Conservation (phyloP, 306 rosid species). For the Cucurbita pepo region DNA sequence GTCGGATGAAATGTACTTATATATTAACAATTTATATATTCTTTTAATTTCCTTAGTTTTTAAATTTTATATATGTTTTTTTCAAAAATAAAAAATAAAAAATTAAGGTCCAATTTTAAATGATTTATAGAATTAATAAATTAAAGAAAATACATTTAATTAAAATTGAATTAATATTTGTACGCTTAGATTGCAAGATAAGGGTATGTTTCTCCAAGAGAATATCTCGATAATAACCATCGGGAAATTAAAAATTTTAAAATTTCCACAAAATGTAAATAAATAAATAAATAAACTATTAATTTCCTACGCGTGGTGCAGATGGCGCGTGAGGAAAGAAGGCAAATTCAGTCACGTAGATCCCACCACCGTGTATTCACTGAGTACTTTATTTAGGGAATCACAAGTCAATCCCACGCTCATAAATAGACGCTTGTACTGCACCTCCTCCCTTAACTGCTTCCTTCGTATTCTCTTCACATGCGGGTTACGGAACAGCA, state of each 20-base stretch:
- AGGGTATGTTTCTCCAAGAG: background rate
- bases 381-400: background rate
- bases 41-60: no score
- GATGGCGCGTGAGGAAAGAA: background rate
- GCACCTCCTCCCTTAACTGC: background rate
- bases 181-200: background rate
- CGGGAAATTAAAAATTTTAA: background rate
- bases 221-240: background rate
- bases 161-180: no score
- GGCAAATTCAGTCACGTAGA: background rate
- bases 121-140: no score
- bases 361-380: conserved; percentile 2
- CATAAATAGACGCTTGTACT: background rate
- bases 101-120: no score
- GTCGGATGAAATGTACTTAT: no score
- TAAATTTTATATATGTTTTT: no score
- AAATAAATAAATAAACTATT: background rate
- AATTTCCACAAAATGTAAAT: background rate
- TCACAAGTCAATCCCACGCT: background rate
- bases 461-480: background rate
- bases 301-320: background rate
- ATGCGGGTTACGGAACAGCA: background rate
- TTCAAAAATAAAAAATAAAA: no score
- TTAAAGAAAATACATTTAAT: no score
- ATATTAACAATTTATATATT: no score